phyloP scores from a whole-genome alignment of 1,139 yeast genomes.

The Blastobotrys apis region DNA sequence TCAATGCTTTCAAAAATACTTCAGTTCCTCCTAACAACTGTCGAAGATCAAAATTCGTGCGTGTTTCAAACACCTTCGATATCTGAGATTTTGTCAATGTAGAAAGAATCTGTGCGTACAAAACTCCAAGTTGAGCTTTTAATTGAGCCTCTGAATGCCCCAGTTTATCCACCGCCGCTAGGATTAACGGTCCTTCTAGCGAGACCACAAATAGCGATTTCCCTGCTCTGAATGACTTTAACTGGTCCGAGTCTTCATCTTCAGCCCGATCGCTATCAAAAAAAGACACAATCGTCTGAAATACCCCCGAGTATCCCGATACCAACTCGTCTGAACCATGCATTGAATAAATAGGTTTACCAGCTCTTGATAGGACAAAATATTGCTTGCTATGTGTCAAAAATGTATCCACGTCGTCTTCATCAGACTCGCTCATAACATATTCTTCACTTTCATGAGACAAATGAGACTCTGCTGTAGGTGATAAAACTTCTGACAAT shows the following conservation, averaged over 20 bases:
- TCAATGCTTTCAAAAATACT: constrained; percentile 58
- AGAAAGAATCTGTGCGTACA: constrained; percentile 75
- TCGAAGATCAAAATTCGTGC: constrained; percentile 80
- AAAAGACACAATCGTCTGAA: constrained; percentile 62
- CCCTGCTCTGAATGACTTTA: constrained; percentile 31
- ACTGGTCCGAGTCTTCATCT: constrained; percentile 16
- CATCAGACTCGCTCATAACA: background rate
- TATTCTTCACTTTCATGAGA: background rate
- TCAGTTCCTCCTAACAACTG: constrained; percentile 65
- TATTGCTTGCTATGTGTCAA: constrained; percentile 58
- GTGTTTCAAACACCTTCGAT: constrained; percentile 57
- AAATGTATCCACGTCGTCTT: constrained; percentile 33
- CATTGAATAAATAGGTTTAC: constrained; percentile 85
- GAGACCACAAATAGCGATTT: constrained; percentile 55
- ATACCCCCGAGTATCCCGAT: constrained; percentile 61
- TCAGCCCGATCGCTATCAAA: constrained; percentile 37
- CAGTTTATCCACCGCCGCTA: constrained; percentile 65
- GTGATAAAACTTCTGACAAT: constrained; percentile 7
- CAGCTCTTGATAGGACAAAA: constrained; percentile 82
- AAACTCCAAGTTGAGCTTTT: constrained; percentile 61
- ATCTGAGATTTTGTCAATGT: constrained; percentile 76
- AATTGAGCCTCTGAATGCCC: constrained; percentile 54
- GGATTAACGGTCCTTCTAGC: constrained; percentile 62
- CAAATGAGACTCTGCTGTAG: background rate
- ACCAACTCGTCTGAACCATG: constrained; percentile 69